A percentile compares a stretch with the other conserved stretches of the same genome.
Conservation (phyloP, 352 stramenopile genomes). For the Thalassiosira hispida region DNA sequence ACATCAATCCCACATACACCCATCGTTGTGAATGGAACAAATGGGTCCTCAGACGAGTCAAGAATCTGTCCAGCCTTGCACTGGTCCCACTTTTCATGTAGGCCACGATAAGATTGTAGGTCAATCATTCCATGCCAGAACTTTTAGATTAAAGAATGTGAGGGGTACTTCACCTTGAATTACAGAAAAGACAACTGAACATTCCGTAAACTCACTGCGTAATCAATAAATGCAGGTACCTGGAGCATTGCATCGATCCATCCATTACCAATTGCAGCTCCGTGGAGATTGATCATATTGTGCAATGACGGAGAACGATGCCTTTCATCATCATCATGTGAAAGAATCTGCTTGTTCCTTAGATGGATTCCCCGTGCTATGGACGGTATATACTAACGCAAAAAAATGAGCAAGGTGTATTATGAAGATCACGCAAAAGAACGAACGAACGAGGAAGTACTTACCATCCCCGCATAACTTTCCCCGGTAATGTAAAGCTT, state of each 20-base stretch:
- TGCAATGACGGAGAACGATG: not conserved
- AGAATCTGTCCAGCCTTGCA: conserved; percentile 41
- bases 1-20: conserved; percentile 74
- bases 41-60: conserved; percentile 39
- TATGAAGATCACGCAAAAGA: no score
- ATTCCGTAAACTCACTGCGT: no score
- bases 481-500: conserved; percentile 95
- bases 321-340: conserved; percentile 1
- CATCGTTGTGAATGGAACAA: conserved; percentile 66
- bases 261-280: conserved; percentile 73
- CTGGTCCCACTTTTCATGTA: conserved; percentile 61
- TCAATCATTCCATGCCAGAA: conserved; percentile 84
- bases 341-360: conserved; percentile 50
- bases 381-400: conserved; percentile 93
- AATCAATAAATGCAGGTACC: conserved; percentile 72
- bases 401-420: no score
- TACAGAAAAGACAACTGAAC: no score
- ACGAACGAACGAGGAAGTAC: no score
- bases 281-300: conserved; percentile 54
- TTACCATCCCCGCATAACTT: conserved; percentile 93
- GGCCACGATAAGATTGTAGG: conserved; percentile 33
- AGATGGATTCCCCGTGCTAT: conserved; percentile 74
- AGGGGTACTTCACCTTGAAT: no score
- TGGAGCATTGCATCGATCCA: conserved; percentile 75
- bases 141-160: no score